A percentile compares a stretch with the other conserved stretches of the same genome.
These are phyloP conservation scores for Aciculosporium take DNA, from an alignment of 2,329 filamentous ascomycete genomes.

Conservation along the genomic window DNA sequence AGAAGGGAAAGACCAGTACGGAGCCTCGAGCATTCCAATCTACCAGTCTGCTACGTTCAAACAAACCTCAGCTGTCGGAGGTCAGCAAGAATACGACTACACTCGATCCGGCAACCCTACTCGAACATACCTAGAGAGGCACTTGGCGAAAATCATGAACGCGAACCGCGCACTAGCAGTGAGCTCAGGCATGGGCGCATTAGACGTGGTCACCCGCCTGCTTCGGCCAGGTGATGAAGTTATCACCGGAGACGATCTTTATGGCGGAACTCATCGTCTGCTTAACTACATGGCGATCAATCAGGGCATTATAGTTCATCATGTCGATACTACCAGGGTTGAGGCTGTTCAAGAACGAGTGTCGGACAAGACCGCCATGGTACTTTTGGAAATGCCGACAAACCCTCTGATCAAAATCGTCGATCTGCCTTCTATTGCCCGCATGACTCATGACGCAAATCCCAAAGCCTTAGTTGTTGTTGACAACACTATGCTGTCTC, in stretches of 20 bases:
- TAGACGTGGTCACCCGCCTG: constrained; percentile 89
- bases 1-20: constrained; percentile 92
- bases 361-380: constrained; percentile 77
- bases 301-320: constrained; percentile 83
- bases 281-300: constrained; percentile 84
- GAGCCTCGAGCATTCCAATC: constrained; percentile 88
- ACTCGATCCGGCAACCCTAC: constrained; percentile 96
- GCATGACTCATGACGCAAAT: constrained; percentile 62
- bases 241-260: constrained; percentile 90
- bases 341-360: constrained; percentile 56
- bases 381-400: constrained; percentile 88
- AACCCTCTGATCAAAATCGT: constrained; percentile 98
- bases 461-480: constrained; percentile 72
- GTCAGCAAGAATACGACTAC: constrained; percentile 87
- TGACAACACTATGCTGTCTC: constrained; percentile 98
- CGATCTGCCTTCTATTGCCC: constrained; percentile 71
- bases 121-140: constrained; percentile 85
- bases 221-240: constrained; percentile 91
- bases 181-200: constrained; percentile 90
- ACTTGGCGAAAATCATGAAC: constrained; percentile 98
- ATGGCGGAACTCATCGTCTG: constrained; percentile 86
- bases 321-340: constrained; percentile 81
- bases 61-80: constrained; percentile 65
- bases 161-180: constrained; percentile 83
- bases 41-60: constrained; percentile 99